Percentiles rank a stretch among this genome's conserved stretches.
phyloP scores from a whole-genome alignment of 495 filamentous ascomycete genomes.

The Penicillium bovifimosum region DNA sequence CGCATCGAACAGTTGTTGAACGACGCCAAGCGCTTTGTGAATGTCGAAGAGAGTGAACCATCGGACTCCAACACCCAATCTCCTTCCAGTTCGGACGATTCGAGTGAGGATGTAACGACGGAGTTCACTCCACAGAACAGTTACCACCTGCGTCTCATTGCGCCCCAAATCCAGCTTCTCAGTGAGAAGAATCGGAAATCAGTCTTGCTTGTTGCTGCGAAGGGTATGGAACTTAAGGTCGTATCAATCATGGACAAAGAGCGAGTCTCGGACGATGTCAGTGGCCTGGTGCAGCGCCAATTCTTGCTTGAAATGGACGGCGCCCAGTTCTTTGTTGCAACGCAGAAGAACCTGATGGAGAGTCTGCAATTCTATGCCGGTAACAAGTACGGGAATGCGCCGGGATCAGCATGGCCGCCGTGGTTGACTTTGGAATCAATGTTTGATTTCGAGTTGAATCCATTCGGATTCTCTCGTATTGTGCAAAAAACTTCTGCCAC shows the following conservation, averaged over 20 bases:
- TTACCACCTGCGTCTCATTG: constrained; percentile 91
- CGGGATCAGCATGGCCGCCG: constrained; percentile 86
- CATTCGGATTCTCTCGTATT: constrained; percentile 92
- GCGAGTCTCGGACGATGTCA: constrained; percentile 84
- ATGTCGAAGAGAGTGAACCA: constrained; percentile 56
- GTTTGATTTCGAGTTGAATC: constrained; percentile 88
- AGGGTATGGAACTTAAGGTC: constrained; percentile 94
- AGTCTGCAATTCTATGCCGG: constrained; percentile 90
- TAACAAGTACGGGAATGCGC: constrained; percentile 81
- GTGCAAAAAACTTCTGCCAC: constrained; percentile 92
- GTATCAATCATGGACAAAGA: constrained; percentile 97
- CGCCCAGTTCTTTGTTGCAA: constrained; percentile 95
- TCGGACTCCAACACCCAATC: constrained; percentile 26
- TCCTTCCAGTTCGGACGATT: constrained; percentile 44
- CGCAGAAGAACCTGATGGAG: constrained; percentile 77
- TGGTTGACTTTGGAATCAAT: constrained; percentile 98
- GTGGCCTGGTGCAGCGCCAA: constrained; percentile 87
- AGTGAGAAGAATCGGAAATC: constrained; percentile 96
- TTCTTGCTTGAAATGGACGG: constrained; percentile 94
- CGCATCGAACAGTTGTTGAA: constrained; percentile 81
- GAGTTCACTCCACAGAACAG: constrained; percentile 91
- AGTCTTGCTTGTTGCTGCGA: constrained; percentile 86
- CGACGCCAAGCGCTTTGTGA: constrained; percentile 78
- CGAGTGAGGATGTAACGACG: constrained; percentile 71
- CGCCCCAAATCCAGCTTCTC: constrained; percentile 94